A percentile compares a stretch with the other conserved stretches of the same genome.
phyloP scores from a whole-genome alignment of 371 early-diverging fungal species.

The Mortierella sp. region DNA sequence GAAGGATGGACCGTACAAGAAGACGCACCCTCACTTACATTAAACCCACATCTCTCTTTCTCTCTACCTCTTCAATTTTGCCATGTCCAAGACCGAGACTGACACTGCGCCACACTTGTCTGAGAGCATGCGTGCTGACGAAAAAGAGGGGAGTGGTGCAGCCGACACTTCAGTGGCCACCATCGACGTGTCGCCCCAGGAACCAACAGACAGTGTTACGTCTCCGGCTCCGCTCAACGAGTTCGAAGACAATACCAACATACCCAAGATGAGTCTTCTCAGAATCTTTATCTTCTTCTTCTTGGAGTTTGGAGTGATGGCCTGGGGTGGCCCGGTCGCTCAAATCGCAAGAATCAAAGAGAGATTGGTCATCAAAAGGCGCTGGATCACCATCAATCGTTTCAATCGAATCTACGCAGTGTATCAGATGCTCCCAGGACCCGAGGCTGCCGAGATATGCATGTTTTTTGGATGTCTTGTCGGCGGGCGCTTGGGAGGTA shows the following conservation, averaged over 20 bases:
- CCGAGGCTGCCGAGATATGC: slow-evolving; percentile 63
- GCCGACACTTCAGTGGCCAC: slow-evolving; percentile 4
- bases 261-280: slow-evolving; percentile 14
- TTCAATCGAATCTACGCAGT: slow-evolving; percentile 60
- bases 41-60: too few relatives aligned
- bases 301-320: slow-evolving; percentile 53
- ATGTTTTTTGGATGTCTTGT: slow-evolving; percentile 59
- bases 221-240: slow-evolving; percentile 28
- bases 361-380: slow-evolving; percentile 44
- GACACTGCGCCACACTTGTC: slow-evolving; percentile 64
- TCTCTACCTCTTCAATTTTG: too few relatives aligned
- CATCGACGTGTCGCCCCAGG: slow-evolving; percentile 4
- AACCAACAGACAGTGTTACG: background rate
- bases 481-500: slow-evolving; percentile 55
- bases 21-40: too few relatives aligned
- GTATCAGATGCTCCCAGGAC: slow-evolving; percentile 58
- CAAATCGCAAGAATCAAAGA: slow-evolving; percentile 60
- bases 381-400: slow-evolving; percentile 55
- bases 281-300: slow-evolving; percentile 32
- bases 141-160: background rate
- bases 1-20: too few relatives aligned
- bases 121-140: slow-evolving; percentile 57
- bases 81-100: slow-evolving; percentile 53
- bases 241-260: slow-evolving; percentile 60
- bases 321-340: slow-evolving; percentile 61